Evolutionary conservation across 1,284 basidiomycete species (phyloP).

Genomic region (Polyporus tsugae): DNA sequence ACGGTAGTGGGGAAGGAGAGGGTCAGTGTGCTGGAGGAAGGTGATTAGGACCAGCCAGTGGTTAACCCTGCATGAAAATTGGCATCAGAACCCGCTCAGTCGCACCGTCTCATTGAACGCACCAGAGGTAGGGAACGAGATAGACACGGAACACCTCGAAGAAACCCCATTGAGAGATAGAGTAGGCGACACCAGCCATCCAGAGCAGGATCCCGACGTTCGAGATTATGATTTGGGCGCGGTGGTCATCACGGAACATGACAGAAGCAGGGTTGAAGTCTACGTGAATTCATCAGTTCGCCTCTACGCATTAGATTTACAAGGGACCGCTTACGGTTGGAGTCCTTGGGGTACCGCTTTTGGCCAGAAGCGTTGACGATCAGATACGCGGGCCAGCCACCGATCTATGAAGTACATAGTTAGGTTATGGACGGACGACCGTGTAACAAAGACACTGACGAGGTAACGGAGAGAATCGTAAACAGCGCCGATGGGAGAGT

Average conservation of each 20-base stretch:
- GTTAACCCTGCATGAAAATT: constrained; percentile 55
- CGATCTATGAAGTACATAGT: constrained; percentile 54
- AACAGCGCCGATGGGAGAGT: constrained; percentile 89
- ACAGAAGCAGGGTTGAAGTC: constrained; percentile 85
- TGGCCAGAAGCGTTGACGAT: constrained; percentile 91
- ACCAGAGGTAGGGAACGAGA: constrained; percentile 91
- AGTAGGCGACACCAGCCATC: constrained; percentile 66
- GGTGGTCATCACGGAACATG: constrained; percentile 91
- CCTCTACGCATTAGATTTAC: not conserved
- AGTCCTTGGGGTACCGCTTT: constrained; percentile 80
- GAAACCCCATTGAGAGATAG: constrained; percentile 76
- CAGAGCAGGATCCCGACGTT: constrained; percentile 86
- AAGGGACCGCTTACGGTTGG: constrained; percentile 72
- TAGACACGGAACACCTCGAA: constrained; percentile 84
- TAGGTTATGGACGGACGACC: not conserved
- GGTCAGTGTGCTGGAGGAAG: constrained; percentile 98
- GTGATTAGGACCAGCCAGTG: constrained; percentile 95
- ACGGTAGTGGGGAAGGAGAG: constrained; percentile 94
- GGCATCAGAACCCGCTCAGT: not conserved
- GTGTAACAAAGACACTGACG: constrained; percentile 49
- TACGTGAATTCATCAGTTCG: constrained; percentile 40
- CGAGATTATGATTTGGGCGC: constrained; percentile 82
- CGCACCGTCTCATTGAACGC: constrained; percentile 24
- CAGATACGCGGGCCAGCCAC: constrained; percentile 92
- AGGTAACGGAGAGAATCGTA: constrained; percentile 75